Percentiles rank a stretch among this genome's conserved stretches.
phyloP scores from a whole-genome alignment of 257 asterid genomes.

The Jaltomata sinuosa region DNA sequence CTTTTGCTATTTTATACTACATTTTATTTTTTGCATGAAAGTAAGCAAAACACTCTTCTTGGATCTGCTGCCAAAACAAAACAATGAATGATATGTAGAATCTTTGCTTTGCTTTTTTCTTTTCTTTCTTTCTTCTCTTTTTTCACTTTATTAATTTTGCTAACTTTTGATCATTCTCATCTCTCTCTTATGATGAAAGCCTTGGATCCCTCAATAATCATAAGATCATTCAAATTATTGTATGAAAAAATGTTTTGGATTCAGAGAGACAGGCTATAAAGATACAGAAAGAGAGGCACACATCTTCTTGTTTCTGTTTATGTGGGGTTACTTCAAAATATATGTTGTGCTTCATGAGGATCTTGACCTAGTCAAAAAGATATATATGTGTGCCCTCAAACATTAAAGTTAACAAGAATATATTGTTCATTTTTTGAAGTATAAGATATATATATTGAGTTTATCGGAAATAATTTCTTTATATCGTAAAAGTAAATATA shows the following conservation, averaged over 20 bases:
- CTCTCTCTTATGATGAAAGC: conserved; percentile 32
- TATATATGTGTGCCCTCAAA: neutral
- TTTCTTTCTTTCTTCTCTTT: conserved; percentile 1
- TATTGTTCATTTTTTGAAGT: conserved; percentile 12
- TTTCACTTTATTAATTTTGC: neutral
- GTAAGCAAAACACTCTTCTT: conserved; percentile 48
- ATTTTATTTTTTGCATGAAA: conserved; percentile 60
- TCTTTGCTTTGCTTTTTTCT: conserved; percentile 7
- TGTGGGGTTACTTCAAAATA: conserved; percentile 11
- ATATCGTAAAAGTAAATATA: rapidly evolving
- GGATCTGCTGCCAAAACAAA: conserved; percentile 48
- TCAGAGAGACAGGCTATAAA: conserved; percentile 7
- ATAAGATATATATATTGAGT: conserved; percentile 7
- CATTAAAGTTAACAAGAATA: conserved; percentile 44
- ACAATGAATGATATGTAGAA: conserved; percentile 19
- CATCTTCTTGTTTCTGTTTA: conserved; percentile 6
- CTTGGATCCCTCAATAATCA: conserved; percentile 72
- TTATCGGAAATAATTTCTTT: rapidly evolving
- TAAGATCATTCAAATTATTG: conserved; percentile 3
- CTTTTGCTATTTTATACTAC: conserved; percentile 8
- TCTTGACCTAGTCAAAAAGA: conserved; percentile 51
- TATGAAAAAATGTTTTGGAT: conserved; percentile 9
- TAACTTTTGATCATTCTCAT: neutral
- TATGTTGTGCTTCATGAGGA: neutral
- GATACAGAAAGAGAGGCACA: conserved; percentile 1